These are phyloP conservation scores for Magnolia sinica DNA, from an alignment of 164 flowering plant genomes.

Conservation along the genomic window DNA sequence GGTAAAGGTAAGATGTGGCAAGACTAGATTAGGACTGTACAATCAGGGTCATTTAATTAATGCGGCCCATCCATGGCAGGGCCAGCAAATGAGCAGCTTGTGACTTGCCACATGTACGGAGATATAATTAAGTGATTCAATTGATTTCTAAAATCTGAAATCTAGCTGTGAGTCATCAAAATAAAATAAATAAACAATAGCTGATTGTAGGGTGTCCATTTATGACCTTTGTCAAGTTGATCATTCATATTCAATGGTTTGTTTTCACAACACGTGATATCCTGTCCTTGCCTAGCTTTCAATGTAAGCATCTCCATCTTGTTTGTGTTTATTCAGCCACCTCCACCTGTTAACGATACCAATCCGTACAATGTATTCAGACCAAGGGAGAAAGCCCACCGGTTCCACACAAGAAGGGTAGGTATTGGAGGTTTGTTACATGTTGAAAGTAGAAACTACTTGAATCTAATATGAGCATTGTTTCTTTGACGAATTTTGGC, in stretches of 20 bases:
- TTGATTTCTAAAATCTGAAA: no score
- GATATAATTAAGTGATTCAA: no score
- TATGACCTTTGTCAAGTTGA: slow-evolving; percentile 1
- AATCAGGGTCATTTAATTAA: no score
- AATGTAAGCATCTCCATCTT: not conserved
- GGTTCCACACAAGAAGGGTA: slow-evolving; percentile 96
- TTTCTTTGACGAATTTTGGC: not conserved
- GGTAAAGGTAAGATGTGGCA: no score
- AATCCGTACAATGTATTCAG: slow-evolving; percentile 98
- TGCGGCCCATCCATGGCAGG: no score
- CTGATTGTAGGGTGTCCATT: not conserved
- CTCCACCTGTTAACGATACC: slow-evolving; percentile 97
- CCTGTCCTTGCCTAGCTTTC: not conserved
- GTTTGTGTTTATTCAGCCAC: slow-evolving; percentile 63
- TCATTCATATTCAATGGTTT: not conserved
- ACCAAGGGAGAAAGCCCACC: slow-evolving; percentile 97
- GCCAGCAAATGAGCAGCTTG: no score
- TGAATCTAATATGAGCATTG: not conserved
- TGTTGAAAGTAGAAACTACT: not conserved
- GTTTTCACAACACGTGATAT: not conserved
- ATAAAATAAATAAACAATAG: no score
- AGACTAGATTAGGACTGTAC: no score
- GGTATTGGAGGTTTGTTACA: slow-evolving; percentile 9
- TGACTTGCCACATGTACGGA: no score
- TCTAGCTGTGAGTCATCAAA: no score